A percentile compares a stretch with the other conserved stretches of the same genome.
Conservation (phyloP, 2,329 filamentous ascomycete genomes). For the Spiromastix sp. region DNA sequence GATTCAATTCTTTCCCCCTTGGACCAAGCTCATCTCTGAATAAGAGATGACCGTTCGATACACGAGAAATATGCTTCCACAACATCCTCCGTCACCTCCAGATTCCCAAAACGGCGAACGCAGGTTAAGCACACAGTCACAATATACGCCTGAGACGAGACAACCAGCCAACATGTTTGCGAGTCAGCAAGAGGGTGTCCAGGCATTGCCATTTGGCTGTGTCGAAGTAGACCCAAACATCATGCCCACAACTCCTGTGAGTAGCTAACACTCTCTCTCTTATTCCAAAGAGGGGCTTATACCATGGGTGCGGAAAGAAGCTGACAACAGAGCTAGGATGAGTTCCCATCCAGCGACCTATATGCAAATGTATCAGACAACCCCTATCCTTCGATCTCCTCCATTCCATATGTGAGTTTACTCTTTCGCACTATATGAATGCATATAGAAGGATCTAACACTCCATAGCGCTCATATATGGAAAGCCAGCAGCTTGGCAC, state of each 20-base stretch:
- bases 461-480: too few relatives aligned
- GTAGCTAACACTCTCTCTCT: conserved; percentile 1
- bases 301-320: not conserved
- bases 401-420: conserved; percentile 6
- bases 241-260: conserved; percentile 3
- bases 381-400: conserved; percentile 6
- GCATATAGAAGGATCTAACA: too few relatives aligned
- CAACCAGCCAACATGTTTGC: conserved; percentile 5
- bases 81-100: conserved; percentile 12
- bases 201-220: not conserved
- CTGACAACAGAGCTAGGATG: conserved; percentile 4
- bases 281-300: not conserved
- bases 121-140: conserved; percentile 5
- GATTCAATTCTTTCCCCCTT: too few relatives aligned
- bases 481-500: too few relatives aligned
- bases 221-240: not conserved
- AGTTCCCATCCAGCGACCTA: conserved; percentile 2
- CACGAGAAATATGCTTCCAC: conserved; percentile 1
- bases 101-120: conserved; percentile 11
- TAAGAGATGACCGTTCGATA: not conserved
- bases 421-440: too few relatives aligned
- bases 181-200: not conserved
- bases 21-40: too few relatives aligned
- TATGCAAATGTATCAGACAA: conserved; percentile 6
- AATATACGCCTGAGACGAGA: conserved; percentile 3